A percentile compares a stretch with the other conserved stretches of the same genome.
These are phyloP conservation scores for Pythium myriotylum DNA, from an alignment of 352 stramenopile genomes.

Conservation along the genomic window DNA sequence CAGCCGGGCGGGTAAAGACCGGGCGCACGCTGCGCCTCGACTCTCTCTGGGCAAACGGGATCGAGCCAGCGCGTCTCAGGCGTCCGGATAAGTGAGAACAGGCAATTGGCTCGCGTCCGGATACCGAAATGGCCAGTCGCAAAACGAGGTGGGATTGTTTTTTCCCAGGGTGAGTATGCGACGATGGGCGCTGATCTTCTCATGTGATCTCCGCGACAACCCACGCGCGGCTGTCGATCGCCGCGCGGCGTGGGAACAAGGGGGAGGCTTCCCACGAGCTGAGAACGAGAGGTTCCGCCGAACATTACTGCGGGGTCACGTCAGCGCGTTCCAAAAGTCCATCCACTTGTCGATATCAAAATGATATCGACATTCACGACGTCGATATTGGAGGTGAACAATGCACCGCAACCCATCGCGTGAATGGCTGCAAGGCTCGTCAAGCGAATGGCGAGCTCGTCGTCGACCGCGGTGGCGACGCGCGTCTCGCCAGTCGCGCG, in stretches of 20 bases:
- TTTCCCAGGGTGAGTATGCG: background rate
- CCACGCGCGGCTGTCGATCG: background rate
- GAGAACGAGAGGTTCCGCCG: background rate
- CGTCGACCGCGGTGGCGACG: background rate
- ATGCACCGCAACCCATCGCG: conserved; percentile 20
- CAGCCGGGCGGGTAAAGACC: conserved; percentile 17
- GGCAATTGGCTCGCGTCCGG: conserved; percentile 7
- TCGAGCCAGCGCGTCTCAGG: conserved; percentile 22
- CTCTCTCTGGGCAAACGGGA: conserved; percentile 20
- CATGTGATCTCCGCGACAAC: background rate
- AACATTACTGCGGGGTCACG: background rate
- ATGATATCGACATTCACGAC: conserved; percentile 18
- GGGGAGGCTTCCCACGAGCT: too few species aligned
- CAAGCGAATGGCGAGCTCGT: conserved; percentile 19
- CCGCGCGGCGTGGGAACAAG: too few species aligned
- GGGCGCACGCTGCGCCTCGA: too few species aligned
- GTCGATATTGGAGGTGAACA: conserved; percentile 21
- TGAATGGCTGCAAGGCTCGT: conserved; percentile 24
- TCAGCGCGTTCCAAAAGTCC: background rate
- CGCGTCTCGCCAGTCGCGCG: conserved; percentile 37
- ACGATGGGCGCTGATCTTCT: background rate
- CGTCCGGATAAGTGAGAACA: conserved; percentile 5
- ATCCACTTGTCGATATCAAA: conserved; percentile 11
- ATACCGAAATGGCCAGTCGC: conserved; percentile 9
- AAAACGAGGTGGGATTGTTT: background rate